Evolutionary conservation across 208 protist genomes (phyloP), one percentile per base, ranked within the genome.

Genomic region (Wallacemonas sp.): DNA sequence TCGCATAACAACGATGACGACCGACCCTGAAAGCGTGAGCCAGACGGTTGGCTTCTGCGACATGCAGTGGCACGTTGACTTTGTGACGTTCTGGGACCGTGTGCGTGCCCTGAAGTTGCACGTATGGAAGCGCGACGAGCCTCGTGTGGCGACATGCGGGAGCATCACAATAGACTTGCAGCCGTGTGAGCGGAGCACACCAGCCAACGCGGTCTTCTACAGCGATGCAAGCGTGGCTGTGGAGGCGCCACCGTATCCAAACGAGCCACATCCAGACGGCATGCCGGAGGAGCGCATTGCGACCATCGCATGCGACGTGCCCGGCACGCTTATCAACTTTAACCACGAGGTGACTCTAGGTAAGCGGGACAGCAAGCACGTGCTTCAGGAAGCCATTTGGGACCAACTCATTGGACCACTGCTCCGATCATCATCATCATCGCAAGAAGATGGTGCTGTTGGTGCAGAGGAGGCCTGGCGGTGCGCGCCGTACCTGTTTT

Each of bases 81-180:
- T 88, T 11, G 1, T 19, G 9, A 63, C 68, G 16, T 87, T 87
- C 55, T 92, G 86, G 86, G 74, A 88, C 46, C 61, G 77, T 44
- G 68, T 92, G 39, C 75, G 82, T 11, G 64, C 56, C 2, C 64
- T 61, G 2, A 92, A 92, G 61, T 72, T 92, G 4, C 74, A 73
- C 23, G 60, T 67, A 34, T 92, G 86, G 86, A 65, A 73, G 38
- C 69, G 88, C 0, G 46, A 78, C 19, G 82, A 92, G 66, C 77
- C 74, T 4, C 26, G 69, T 9, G 82, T 79, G 2, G 68, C 72
- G 1, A 44, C 86, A 0, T 11, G 16, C 17, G 72, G 72, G 11
- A 80, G 57, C 19, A 36, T 85, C 9, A 75, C 77, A 39, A 60
- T 57, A 11, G 67, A 74, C 29, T 52, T 87, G 17, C 52, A 72